Base-by-base conservation (phyloP, 345 rosid genomes). In the Lepidium aucheri region DNA sequence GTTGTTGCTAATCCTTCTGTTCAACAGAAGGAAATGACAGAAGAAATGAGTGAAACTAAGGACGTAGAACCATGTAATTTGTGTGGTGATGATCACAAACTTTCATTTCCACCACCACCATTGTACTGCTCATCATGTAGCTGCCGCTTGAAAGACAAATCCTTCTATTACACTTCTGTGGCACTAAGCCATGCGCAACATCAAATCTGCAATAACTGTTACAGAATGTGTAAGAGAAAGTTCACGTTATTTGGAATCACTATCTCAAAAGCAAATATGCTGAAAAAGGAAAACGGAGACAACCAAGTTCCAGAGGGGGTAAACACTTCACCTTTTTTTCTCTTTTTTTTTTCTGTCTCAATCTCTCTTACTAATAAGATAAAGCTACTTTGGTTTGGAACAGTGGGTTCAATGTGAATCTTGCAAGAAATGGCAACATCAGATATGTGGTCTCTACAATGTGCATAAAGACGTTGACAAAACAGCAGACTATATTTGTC, bases 381-480 rank as follows among this genome's bases (percentile, higher is more conserved):
- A 1, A 28, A 17, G n/a, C 28, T 17, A 22, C 44, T 14, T 70
- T 40, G 69, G 8, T 47, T 28, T 28, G 74, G 56, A 65, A 61
- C 80, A 81, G 88, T 85, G 86, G 86, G 86, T 83, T 63, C 77
- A 56, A 38, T 85, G 91, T 63, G 81, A 69, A 63, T 76, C 73
- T 75, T 85, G 88, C 47, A 41, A 68, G 45, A 49, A 52, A 33
- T 83, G 86, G 91, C 91, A 85, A 69, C 91, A 85, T 68, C 82
- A 80, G 62, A 83, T 81, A 67, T 85, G 91, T 77, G 84, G 82
- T 60, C 84, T 86, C 14, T 83, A 75, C 68, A 86, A 86, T 77
- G 60, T 32, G 47, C 51, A 72, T 30, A 80, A 47, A 39, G 76
- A 85, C 65, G 12, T 3, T 43, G 81, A 80, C 58, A 77, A 77